Percentiles rank a stretch among this genome's conserved stretches.
phyloP scores from a whole-genome alignment of 352 stramenopile species.

The Halophytophthora batemanensis region DNA sequence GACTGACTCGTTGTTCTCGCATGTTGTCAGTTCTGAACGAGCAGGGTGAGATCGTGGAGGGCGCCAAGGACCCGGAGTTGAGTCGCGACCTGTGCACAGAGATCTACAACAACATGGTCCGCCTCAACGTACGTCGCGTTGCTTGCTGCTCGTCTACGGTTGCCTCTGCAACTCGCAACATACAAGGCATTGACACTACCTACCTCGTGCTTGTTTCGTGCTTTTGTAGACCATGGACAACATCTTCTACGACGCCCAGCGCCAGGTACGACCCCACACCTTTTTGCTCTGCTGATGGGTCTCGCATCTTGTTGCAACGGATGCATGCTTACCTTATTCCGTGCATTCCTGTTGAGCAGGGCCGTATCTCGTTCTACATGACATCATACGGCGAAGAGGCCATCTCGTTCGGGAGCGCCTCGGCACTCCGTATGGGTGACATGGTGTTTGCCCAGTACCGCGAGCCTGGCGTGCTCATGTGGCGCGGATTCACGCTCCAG shows the following conservation, averaged over 20 bases:
- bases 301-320: not conserved
- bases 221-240: constrained; percentile 93
- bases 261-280: constrained; percentile 56
- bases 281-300: not conserved
- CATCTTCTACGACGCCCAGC: constrained; percentile 96
- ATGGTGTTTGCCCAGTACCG: constrained; percentile 98
- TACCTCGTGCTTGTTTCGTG: constrained; percentile 5
- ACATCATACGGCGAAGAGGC: constrained; percentile 93
- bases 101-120: constrained; percentile 88
- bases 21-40: constrained; percentile 74
- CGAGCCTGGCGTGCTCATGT: constrained; percentile 97
- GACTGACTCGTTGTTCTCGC: constrained; percentile 15
- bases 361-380: constrained; percentile 98
- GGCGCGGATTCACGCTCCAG: constrained; percentile 96
- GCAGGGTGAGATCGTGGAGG: constrained; percentile 72
- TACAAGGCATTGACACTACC: not conserved
- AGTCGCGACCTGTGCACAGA: constrained; percentile 71
- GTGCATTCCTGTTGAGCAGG: constrained; percentile 24
- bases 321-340: not conserved
- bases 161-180: constrained; percentile 3
- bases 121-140: constrained; percentile 53
- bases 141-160: not conserved
- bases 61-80: constrained; percentile 69
- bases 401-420: constrained; percentile 93
- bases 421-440: constrained; percentile 87